Conservation (phyloP, 23 red algal genomes). For the Gracilaria domingensis region DNA sequence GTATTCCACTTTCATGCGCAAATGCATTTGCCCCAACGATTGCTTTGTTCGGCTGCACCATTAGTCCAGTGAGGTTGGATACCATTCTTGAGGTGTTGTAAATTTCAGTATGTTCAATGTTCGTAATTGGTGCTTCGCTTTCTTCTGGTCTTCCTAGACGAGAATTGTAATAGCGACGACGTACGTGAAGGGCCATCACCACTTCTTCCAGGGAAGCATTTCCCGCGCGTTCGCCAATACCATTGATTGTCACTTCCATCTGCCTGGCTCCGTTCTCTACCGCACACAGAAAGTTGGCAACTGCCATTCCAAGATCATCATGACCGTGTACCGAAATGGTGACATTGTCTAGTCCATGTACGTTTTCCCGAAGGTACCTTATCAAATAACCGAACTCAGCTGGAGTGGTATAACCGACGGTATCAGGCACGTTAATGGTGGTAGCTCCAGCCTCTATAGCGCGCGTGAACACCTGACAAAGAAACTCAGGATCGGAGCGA, state of each 20-base stretch:
- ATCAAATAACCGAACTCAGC: constrained; percentile 83
- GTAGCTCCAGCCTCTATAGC: constrained; percentile 97
- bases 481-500: constrained; percentile 93
- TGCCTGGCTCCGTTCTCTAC: constrained; percentile 92
- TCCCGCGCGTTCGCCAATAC: constrained; percentile 98
- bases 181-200: constrained; percentile 97
- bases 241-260: constrained; percentile 99
- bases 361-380: constrained; percentile 77
- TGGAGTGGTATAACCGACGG: constrained; percentile 95
- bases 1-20: constrained; percentile 97
- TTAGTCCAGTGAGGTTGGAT: constrained; percentile 94
- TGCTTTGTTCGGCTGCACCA: constrained; percentile 98
- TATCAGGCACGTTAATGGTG: constrained; percentile 98
- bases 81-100: constrained; percentile 93
- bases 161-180: constrained; percentile 86
- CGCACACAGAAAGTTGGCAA: constrained; percentile 95
- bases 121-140: constrained; percentile 77
- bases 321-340: constrained; percentile 98
- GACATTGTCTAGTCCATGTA: constrained; percentile 85
- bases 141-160: constrained; percentile 58
- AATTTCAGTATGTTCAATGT: constrained; percentile 89
- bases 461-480: constrained; percentile 85
- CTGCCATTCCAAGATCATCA: constrained; percentile 98
- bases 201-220: constrained; percentile 98
- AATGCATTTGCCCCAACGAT: constrained; percentile 99